phyloP scores from a whole-genome alignment of 257 asterid species.

The Lycium ferocissimum region DNA sequence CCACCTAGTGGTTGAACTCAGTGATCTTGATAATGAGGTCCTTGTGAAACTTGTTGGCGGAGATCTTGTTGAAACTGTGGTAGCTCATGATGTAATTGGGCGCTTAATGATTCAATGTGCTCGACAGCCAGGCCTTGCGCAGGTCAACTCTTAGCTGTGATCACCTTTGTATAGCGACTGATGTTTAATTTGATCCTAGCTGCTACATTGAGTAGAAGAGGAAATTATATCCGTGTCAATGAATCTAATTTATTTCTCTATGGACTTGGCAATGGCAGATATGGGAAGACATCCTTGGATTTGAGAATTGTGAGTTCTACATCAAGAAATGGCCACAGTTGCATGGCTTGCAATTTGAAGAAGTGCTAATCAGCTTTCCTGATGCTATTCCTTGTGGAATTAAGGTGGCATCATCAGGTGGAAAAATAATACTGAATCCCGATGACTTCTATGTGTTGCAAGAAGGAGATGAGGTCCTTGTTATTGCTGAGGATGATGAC shows the following conservation, averaged over 20 bases:
- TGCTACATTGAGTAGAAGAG: background rate
- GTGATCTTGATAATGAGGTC: conserved; percentile 94
- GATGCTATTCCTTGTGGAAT: conserved; percentile 95
- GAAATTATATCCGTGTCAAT: conserved; percentile 8
- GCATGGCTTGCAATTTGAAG: conserved; percentile 86
- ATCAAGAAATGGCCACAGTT: conserved; percentile 83
- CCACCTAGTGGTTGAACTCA: conserved; percentile 86
- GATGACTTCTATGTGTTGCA: conserved; percentile 80
- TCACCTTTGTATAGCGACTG: background rate
- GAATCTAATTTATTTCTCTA: conserved; percentile 23
- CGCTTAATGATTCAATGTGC: conserved; percentile 96
- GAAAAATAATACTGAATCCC: conserved; percentile 85
- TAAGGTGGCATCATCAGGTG: conserved; percentile 78
- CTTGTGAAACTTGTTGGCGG: conserved; percentile 93
- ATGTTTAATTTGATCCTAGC: conserved; percentile 9
- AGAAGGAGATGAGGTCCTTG: conserved; percentile 89
- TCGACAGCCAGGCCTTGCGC: conserved; percentile 97
- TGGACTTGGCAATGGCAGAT: conserved; percentile 56
- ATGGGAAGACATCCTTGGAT: conserved; percentile 97
- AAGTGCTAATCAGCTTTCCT: conserved; percentile 84
- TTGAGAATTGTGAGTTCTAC: conserved; percentile 91
- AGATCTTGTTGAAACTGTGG: conserved; percentile 92
- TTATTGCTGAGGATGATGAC: conserved; percentile 95
- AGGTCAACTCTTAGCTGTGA: conserved; percentile 56
- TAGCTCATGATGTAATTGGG: conserved; percentile 94